Evolutionary conservation across 129 eudicot genomes (phyloP).

Genomic region (Gnaphalium uliginosum): DNA sequence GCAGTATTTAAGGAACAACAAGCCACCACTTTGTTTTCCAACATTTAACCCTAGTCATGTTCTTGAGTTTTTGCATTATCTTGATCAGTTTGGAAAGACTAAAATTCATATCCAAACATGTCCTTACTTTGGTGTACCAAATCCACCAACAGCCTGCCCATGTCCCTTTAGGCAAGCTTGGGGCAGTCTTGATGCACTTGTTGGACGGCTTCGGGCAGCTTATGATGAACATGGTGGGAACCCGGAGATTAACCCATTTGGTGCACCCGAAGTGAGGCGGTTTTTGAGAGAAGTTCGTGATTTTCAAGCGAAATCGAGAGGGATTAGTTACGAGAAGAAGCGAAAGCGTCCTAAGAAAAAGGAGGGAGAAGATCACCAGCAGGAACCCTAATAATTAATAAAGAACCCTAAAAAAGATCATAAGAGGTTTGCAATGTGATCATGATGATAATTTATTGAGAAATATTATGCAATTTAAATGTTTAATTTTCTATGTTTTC

Average conservation of each 20-base stretch:
- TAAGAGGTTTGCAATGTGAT: neutral
- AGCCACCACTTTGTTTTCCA: conserved; percentile 40
- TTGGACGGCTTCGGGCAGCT: conserved; percentile 47
- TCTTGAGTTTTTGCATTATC: conserved; percentile 44
- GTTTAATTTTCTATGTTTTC: neutral
- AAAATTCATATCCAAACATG: conserved; percentile 41
- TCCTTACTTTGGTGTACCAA: conserved; percentile 39
- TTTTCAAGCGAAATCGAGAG: conserved; percentile 42
- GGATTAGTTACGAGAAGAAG: conserved; percentile 47
- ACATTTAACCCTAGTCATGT: conserved; percentile 38
- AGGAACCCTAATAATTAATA: conserved; percentile 17
- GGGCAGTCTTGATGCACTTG: conserved; percentile 47
- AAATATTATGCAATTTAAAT: neutral
- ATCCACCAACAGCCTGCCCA: conserved; percentile 41
- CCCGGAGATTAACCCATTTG: conserved; percentile 46
- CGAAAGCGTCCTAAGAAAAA: conserved; percentile 36
- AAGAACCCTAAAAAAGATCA: conserved; percentile 17
- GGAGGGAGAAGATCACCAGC: conserved; percentile 31
- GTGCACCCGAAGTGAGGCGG: conserved; percentile 40
- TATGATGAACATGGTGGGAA: conserved; percentile 46
- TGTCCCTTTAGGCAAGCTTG: conserved; percentile 46
- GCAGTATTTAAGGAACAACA: conserved; percentile 40
- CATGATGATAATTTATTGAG: neutral
- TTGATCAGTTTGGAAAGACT: conserved; percentile 49
- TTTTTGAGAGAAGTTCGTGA: conserved; percentile 46